Percentiles rank a stretch among this genome's conserved stretches.
Conservation (phyloP, 495 filamentous ascomycete genomes). For the Lepraria neglecta region DNA sequence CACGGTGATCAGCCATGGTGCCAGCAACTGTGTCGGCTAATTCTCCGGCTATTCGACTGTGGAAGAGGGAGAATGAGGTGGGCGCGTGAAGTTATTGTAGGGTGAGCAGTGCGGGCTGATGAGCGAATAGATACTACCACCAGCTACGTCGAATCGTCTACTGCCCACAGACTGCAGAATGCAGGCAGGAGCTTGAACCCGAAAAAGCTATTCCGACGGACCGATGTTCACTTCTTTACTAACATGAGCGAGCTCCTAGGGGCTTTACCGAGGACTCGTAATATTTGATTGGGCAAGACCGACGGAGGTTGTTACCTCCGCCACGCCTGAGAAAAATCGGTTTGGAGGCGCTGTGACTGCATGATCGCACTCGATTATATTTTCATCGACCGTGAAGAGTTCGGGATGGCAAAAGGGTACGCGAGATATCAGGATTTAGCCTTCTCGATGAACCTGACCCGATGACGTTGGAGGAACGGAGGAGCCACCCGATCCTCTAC, state of each 20-base stretch:
- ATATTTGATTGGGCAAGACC: constrained; percentile 2
- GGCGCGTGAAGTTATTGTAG: constrained; percentile 1
- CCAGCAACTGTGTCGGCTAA: not conserved
- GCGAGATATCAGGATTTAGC: too few species aligned
- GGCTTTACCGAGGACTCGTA: not conserved
- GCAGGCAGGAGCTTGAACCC: not conserved
- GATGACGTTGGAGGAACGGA: too few species aligned
- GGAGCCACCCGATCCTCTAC: too few species aligned
- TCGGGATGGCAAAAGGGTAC: too few species aligned
- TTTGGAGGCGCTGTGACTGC: not conserved
- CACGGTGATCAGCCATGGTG: constrained; percentile 1
- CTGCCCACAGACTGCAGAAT: not conserved
- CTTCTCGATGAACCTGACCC: too few species aligned
- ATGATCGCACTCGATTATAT: not conserved
- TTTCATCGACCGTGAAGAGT: too few species aligned
- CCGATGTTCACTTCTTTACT: not conserved
- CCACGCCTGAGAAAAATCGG: not conserved
- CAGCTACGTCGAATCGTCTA: not conserved
- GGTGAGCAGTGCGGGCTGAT: constrained; percentile 3
- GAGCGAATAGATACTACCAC: not conserved
- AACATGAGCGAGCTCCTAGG: not conserved
- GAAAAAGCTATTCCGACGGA: not conserved
- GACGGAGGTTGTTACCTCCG: constrained; percentile 7
- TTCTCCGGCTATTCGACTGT: not conserved
- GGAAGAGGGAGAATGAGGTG: not conserved